A percentile compares a stretch with the other conserved stretches of the same genome.
Evolutionary conservation across 129 eudicot species (phyloP).

Genomic region (Saposhnikovia divaricata): DNA sequence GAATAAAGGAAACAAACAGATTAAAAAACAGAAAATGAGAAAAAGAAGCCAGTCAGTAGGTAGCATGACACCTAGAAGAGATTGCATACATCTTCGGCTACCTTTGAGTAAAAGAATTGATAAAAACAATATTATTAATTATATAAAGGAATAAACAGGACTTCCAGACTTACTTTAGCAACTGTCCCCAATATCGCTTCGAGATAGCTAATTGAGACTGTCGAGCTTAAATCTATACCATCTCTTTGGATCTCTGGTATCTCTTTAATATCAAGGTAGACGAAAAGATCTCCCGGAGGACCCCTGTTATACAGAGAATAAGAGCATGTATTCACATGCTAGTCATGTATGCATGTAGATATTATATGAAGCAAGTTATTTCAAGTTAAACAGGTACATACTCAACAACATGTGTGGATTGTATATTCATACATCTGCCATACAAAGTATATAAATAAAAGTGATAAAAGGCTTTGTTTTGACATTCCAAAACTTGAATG

Average conservation of each 20-base stretch:
- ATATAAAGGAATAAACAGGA: neutral
- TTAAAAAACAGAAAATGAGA: no score
- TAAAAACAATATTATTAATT: neutral
- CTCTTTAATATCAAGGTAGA: slow-evolving; percentile 82
- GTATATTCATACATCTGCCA: neutral
- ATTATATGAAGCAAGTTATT: neutral
- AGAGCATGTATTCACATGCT: neutral
- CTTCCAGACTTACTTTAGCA: slow-evolving; percentile 41
- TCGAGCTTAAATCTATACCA: slow-evolving; percentile 75
- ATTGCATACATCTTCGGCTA: neutral
- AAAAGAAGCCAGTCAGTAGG: no score
- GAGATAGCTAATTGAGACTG: slow-evolving; percentile 65
- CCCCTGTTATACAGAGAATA: slow-evolving; percentile 39
- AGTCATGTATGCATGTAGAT: neutral
- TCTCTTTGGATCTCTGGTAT: slow-evolving; percentile 96
- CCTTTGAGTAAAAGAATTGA: neutral
- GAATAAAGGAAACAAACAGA: no score
- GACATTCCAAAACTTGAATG: neutral
- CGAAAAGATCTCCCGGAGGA: slow-evolving; percentile 92
- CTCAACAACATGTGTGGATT: neutral
- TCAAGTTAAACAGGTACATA: neutral
- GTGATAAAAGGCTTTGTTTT: neutral
- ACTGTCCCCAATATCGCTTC: slow-evolving; percentile 91
- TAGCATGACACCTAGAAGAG: neutral
- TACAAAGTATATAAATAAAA: neutral